Evolutionary conservation across 805 yeast species (phyloP).

Genomic region (Nakazawaea siamensis): DNA sequence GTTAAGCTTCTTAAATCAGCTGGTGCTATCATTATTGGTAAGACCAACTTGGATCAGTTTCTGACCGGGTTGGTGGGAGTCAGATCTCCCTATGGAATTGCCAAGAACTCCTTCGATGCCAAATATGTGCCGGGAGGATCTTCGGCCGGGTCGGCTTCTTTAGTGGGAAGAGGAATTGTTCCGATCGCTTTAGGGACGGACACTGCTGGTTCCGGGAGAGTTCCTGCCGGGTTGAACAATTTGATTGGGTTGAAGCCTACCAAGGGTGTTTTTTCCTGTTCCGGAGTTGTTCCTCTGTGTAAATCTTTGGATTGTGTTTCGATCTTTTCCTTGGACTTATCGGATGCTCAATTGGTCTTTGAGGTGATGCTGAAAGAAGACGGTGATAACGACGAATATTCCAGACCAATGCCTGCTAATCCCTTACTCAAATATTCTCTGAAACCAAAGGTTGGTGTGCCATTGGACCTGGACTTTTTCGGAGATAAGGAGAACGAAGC

Average conservation of each 20-base stretch:
- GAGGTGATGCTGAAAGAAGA: slow-evolving; percentile 68
- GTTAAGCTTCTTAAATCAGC: slow-evolving; percentile 69
- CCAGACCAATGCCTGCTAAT: slow-evolving; percentile 63
- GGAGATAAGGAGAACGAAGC: slow-evolving; percentile 75
- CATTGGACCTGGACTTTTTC: slow-evolving; percentile 65
- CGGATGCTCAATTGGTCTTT: slow-evolving; percentile 79
- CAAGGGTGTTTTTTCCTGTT: slow-evolving; percentile 75
- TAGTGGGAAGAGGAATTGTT: slow-evolving; percentile 82
- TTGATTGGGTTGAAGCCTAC: slow-evolving; percentile 90
- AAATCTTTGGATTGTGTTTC: slow-evolving; percentile 91
- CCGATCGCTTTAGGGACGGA: slow-evolving; percentile 92
- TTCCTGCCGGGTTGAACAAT: slow-evolving; percentile 93
- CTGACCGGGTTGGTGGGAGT: slow-evolving; percentile 97
- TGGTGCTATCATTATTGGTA: slow-evolving; percentile 91
- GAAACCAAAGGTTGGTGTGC: slow-evolving; percentile 68
- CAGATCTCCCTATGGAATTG: slow-evolving; percentile 89
- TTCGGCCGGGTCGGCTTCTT: slow-evolving; percentile 91
- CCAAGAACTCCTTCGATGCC: slow-evolving; percentile 69
- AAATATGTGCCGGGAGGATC: slow-evolving; percentile 92
- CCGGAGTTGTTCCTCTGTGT: slow-evolving; percentile 97
- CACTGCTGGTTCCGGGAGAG: slow-evolving; percentile 97
- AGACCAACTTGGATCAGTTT: slow-evolving; percentile 93
- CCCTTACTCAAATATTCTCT: slow-evolving; percentile 53
- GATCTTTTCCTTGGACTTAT: slow-evolving; percentile 65
- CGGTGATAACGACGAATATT: slow-evolving; percentile 61